Base-by-base conservation (phyloP, 2,329 filamentous ascomycete species). In the Waltergamsia citrina region DNA sequence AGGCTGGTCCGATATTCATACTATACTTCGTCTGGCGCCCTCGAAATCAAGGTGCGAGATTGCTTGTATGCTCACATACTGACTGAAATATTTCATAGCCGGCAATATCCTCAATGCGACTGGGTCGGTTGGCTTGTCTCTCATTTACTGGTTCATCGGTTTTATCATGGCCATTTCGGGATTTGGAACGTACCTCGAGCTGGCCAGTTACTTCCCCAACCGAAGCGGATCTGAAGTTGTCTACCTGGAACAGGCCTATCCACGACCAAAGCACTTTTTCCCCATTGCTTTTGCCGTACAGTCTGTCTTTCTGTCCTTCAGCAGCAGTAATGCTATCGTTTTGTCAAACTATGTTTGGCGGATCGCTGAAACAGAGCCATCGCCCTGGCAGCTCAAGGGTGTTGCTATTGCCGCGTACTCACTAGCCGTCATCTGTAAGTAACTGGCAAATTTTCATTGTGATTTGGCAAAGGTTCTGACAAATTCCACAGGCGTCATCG, bases 221-320 rank as follows among this genome's bases (percentile, higher is more conserved):
- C 69, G 78, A 7, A 79, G 72, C 3, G 78, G 78, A 0, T 68
- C 69, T 0, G 75, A 83, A 44, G 77, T 79, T 0, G 78, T 79
- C 0, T 83, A 81, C 42, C 63, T 83, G 0, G 78, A 83, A 43
- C 78, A 83, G 45, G 72, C 75, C 0, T 84, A 70, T 41, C 77
- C 77, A 1, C 63, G 74, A 2, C 79, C 78, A 0, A 69, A 63
- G 35, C 78, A 74, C 46, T 65, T 83, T 39, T 73, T 83, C 32
- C 75, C 78, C 0, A 72, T 73, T 0, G 62, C 74, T 0, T 83
- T 78, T 47, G 78, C 78, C 0, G 67, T 80, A 3, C 73, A 78
- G 46, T 67, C 69, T 0, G 73, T 82, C 2, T 50, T 78, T 2
- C 54, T 83, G 4, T 80, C 78, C 0, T 83, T 82, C 41, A 74